A percentile compares a stretch with the other conserved stretches of the same genome.
Evolutionary conservation across 305 asterid genomes (phyloP).

Genomic region (Lippia alba): DNA sequence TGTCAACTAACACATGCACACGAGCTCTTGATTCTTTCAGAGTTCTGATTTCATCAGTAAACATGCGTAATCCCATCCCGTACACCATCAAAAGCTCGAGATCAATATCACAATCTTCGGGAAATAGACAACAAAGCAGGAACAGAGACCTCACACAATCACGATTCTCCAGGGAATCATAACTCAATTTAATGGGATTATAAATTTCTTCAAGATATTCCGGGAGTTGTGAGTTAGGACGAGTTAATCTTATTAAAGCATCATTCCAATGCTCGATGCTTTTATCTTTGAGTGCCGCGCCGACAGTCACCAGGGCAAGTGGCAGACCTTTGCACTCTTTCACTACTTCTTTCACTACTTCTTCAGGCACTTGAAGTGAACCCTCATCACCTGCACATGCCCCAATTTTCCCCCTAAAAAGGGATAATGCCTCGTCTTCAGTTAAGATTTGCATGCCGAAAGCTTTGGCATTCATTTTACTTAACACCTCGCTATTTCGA

Average conservation of each 20-base stretch:
- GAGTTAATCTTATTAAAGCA: background rate
- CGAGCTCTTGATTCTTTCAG: background rate
- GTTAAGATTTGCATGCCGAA: background rate
- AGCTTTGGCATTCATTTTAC: background rate
- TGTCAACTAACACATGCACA: background rate
- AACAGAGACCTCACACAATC: background rate
- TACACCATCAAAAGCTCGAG: background rate
- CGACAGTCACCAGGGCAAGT: too few relatives aligned
- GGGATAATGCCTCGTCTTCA: background rate
- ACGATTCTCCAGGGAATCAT: background rate
- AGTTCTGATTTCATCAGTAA: background rate
- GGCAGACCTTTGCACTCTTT: slow-evolving; percentile 25
- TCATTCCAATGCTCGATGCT: background rate
- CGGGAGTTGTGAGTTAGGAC: background rate
- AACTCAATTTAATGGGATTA: background rate
- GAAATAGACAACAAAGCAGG: background rate
- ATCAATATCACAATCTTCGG: background rate
- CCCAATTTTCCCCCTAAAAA: background rate
- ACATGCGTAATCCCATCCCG: background rate
- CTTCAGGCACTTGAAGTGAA: background rate
- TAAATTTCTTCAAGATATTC: background rate
- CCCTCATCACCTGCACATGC: background rate
- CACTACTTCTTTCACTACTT: too few relatives aligned
- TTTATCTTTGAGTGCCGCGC: too few relatives aligned
- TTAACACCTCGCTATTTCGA: background rate